These are phyloP conservation scores for Huntiella bhutanensis DNA, from an alignment of 2,329 filamentous ascomycete species.

Conservation along the genomic window DNA sequence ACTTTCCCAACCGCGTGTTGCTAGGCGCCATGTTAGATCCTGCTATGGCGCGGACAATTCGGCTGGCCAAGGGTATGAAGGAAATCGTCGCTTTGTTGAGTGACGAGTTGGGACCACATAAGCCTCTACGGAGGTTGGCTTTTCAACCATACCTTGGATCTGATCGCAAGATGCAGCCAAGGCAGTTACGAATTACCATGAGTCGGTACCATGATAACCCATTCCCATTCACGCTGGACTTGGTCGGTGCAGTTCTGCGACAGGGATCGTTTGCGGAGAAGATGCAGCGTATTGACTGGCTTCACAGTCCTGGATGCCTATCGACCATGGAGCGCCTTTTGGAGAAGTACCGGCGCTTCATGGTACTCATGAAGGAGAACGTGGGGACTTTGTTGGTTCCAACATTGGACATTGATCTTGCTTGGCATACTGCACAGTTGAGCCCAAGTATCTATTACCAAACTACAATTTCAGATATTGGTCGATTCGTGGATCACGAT, in stretches of 20 bases:
- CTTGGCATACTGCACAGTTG: slow-evolving; percentile 69
- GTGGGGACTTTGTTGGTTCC: slow-evolving; percentile 38
- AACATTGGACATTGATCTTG: slow-evolving; percentile 56
- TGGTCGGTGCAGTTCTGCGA: slow-evolving; percentile 44
- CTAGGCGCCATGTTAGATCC: background rate
- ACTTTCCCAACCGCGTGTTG: slow-evolving; percentile 31
- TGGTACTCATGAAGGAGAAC: slow-evolving; percentile 34
- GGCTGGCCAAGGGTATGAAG: slow-evolving; percentile 24
- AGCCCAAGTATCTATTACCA: slow-evolving; percentile 41
- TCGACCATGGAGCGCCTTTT: slow-evolving; percentile 47
- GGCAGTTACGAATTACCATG: slow-evolving; percentile 43
- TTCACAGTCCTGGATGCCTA: slow-evolving; percentile 47
- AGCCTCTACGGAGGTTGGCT: background rate
- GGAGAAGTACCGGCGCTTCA: slow-evolving; percentile 45
- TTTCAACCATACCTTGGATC: too few species aligned
- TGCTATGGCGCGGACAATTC: background rate
- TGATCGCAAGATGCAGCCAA: background rate
- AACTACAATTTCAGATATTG: slow-evolving; percentile 29
- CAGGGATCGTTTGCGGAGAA: slow-evolving; percentile 53
- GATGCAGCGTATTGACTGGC: slow-evolving; percentile 59
- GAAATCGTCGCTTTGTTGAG: background rate
- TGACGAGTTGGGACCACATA: background rate
- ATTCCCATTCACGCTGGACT: slow-evolving; percentile 45
- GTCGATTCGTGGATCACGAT: slow-evolving; percentile 57
- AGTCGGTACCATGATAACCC: slow-evolving; percentile 49